phyloP scores from a whole-genome alignment of 495 filamentous ascomycete genomes.

The Apodospora peruviana region DNA sequence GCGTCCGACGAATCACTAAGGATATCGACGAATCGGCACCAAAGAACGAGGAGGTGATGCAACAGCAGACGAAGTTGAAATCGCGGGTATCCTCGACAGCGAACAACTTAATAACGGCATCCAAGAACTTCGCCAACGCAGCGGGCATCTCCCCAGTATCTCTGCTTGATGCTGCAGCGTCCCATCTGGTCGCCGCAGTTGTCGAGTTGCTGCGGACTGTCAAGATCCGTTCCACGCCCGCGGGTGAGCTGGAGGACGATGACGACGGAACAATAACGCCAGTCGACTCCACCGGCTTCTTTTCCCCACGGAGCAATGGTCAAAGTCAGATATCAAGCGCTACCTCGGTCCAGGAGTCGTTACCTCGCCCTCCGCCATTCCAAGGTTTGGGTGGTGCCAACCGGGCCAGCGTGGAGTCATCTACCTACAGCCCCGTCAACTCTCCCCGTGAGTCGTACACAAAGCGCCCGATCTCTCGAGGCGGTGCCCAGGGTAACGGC shows the following conservation, averaged over 20 bases:
- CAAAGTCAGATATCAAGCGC: conserved; percentile 26
- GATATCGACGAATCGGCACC: conserved; percentile 60
- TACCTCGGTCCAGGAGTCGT: conserved; percentile 29
- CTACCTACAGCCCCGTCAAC: conserved; percentile 48
- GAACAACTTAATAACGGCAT: conserved; percentile 91
- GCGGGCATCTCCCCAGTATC: conserved; percentile 91
- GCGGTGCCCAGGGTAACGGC: conserved; percentile 19
- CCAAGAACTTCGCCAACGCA: conserved; percentile 79
- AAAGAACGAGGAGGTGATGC: conserved; percentile 38
- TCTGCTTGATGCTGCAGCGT: conserved; percentile 90
- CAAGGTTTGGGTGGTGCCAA: conserved; percentile 37
- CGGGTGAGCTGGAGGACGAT: conserved; percentile 70
- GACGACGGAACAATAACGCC: conserved; percentile 56
- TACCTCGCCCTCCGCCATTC: conserved; percentile 43
- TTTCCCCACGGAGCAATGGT: conserved; percentile 39
- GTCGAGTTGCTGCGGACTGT: conserved; percentile 78
- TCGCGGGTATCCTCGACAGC: conserved; percentile 79
- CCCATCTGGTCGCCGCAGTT: conserved; percentile 77
- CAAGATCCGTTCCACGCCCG: conserved; percentile 73
- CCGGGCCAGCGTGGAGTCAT: conserved; percentile 44
- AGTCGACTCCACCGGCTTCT: conserved; percentile 48
- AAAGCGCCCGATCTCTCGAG: conserved; percentile 28
- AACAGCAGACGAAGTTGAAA: conserved; percentile 63
- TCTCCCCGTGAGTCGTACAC: conserved; percentile 48
- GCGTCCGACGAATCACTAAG: conserved; percentile 73